These are phyloP conservation scores for Ziziphus jujuba DNA, from an alignment of 306 rosid genomes.

Conservation along the genomic window DNA sequence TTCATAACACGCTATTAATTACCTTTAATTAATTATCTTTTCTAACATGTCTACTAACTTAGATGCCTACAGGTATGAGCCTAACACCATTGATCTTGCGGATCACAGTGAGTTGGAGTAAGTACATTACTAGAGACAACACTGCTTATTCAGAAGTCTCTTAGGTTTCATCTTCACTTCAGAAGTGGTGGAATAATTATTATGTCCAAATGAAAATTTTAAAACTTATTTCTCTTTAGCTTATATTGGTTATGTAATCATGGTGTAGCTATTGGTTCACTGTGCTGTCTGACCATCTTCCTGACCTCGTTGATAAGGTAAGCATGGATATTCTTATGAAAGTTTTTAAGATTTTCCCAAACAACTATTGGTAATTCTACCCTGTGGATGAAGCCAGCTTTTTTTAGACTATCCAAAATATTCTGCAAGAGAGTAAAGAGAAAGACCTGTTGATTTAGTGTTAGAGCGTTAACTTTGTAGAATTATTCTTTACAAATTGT, in stretches of 20 bases:
- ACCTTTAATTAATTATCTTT: background rate
- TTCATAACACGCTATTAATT: background rate
- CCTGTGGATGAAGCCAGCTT: background rate
- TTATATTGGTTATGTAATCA: constrained; percentile 22
- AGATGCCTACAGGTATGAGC: constrained; percentile 73
- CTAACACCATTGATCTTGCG: constrained; percentile 92
- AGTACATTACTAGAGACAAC: constrained; percentile 30
- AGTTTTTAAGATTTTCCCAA: background rate
- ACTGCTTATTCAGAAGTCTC: background rate
- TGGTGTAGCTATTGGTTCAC: constrained; percentile 87
- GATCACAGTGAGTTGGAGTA: constrained; percentile 86
- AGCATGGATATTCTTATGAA: constrained; percentile 19
- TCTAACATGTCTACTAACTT: constrained; percentile 23
- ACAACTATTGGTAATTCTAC: background rate
- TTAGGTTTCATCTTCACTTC: background rate
- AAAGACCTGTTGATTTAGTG: background rate
- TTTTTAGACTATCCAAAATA: background rate
- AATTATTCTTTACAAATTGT: background rate
- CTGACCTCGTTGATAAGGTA: constrained; percentile 96
- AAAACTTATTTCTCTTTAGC: constrained; percentile 15
- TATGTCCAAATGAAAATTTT: constrained; percentile 7
- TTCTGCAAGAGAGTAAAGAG: background rate
- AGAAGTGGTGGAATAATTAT: background rate
- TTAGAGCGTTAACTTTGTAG: background rate
- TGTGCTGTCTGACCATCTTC: constrained; percentile 78